Percentiles rank a stretch among this genome's conserved stretches.
Conservation (phyloP, 768 basidiomycete genomes). For the Suillus clintonianus region DNA sequence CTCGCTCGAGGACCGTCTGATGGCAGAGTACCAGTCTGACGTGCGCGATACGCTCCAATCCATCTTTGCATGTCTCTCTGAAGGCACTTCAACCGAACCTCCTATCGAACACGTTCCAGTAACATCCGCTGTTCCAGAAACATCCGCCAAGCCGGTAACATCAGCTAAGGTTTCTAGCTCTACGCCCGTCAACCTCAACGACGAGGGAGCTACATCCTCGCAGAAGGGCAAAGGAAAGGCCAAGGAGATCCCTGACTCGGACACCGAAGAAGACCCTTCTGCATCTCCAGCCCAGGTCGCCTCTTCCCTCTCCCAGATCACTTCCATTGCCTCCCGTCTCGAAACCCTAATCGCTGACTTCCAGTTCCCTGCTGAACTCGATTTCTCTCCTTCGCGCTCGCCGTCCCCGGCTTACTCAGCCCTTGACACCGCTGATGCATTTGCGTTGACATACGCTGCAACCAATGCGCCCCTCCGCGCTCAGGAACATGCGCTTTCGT, state of each 20-base stretch:
- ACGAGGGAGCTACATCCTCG: neutral
- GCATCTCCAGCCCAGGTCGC: constrained; percentile 5
- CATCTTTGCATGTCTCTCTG: neutral
- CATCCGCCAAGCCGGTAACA: constrained; percentile 8
- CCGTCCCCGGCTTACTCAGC: constrained; percentile 9
- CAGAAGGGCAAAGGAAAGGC: constrained; percentile 40
- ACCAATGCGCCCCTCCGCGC: constrained; percentile 61
- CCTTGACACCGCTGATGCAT: constrained; percentile 13
- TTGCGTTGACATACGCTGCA: constrained; percentile 55
- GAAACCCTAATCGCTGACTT: constrained; percentile 38
- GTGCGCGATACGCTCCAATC: constrained; percentile 4
- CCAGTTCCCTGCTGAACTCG: constrained; percentile 34
- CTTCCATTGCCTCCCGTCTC: constrained; percentile 45
- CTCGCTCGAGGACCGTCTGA: neutral
- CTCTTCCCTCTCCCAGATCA: constrained; percentile 39
- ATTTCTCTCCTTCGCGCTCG: constrained; percentile 28
- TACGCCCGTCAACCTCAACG: neutral
- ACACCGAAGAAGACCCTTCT: constrained; percentile 14
- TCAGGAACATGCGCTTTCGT: constrained; percentile 61
- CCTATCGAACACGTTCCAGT: neutral
- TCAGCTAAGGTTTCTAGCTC: neutral
- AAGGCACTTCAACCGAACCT: neutral
- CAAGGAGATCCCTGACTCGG: constrained; percentile 23
- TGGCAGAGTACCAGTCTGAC: constrained; percentile 6
- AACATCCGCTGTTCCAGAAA: constrained; percentile 4